Base-by-base conservation (phyloP, 495 filamentous ascomycete genomes). In the Letharia lupina region DNA sequence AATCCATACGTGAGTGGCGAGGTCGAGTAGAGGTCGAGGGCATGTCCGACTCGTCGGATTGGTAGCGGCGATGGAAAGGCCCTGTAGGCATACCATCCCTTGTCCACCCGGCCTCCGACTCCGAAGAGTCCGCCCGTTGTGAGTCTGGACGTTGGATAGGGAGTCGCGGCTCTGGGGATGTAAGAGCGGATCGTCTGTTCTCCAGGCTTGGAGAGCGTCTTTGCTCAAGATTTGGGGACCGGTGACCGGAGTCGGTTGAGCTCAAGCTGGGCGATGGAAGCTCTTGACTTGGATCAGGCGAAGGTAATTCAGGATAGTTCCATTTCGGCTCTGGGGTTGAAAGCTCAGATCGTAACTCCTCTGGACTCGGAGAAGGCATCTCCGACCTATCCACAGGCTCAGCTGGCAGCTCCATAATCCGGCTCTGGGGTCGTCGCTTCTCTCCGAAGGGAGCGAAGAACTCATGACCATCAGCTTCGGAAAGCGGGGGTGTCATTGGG, bases 241-340 rank as follows among this genome's bases (percentile, higher is more conserved):
- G 28, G 54, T 61, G 20, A 37, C 56, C 64, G 31, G 33, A 65
- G 45, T 37, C 20, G n/a, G 45, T 13, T 13, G 41, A 50, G 42
- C 60, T 61, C 16, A 69, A 45, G 54, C 42, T 41, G 23, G 67
- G 67, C 5, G 67, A 69, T 12, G 67, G 47, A n/a, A 69, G 61
- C 52, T 69, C 68, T 16, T 66, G 63, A 45, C 68, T 69, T 60
- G 68, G 68, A 47, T 69, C 68, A 31, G 68, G 68, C 41, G 60
- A 67, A 6, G 68, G 68, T 5, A 69, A 57, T 39, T 69, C 68
- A 15, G 48, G 48, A 41, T 65, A 48, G 31, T 48, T 54, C 28
- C 47, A 61, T 15, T 60, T 48, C 23, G 64, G 68, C 44, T 69
- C 68, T 2, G 68, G 68, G 3, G 68, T 67, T 1, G 68, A 69